phyloP scores from a whole-genome alignment of 352 stramenopile species.

The Globisporangium cederbergense region DNA sequence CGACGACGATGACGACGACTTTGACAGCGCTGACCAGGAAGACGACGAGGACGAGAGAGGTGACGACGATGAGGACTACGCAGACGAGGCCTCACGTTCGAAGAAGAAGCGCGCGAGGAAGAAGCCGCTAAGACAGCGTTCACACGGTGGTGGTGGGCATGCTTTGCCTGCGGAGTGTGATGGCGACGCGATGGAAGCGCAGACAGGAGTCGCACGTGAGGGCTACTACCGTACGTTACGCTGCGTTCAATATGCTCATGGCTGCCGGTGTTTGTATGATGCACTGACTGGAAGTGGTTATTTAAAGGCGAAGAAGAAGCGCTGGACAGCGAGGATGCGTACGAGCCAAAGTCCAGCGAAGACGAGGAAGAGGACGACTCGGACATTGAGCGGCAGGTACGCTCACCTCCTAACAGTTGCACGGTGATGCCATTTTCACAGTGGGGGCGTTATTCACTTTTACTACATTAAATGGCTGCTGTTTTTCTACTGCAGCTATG shows the following conservation, averaged over 20 bases:
- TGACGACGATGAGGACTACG: conserved; percentile 10
- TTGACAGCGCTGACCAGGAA: conserved; percentile 21
- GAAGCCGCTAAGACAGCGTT: neutral
- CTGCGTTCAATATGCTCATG: neutral
- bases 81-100: neutral
- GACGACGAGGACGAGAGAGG: conserved; percentile 11
- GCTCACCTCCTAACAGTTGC: neutral
- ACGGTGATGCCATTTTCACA: too few species aligned
- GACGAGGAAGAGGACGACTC: conserved; percentile 80
- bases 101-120: conserved; percentile 4
- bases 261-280: neutral
- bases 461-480: neutral
- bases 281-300: neutral
- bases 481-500: conserved; percentile 30
- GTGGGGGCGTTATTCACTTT: neutral
- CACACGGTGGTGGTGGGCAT: neutral
- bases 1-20: conserved; percentile 1
- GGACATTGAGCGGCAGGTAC: conserved; percentile 71
- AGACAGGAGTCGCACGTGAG: neutral
- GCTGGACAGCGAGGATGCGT: conserved; percentile 51
- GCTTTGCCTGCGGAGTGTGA: neutral
- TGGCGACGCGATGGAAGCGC: neutral
- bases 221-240: conserved; percentile 10
- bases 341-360: conserved; percentile 59
- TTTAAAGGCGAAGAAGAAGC: conserved; percentile 18